Evolutionary conservation across 306 rosid species (phyloP), one percentile per base, ranked within the genome.

Genomic region (Prunus campanulata): DNA sequence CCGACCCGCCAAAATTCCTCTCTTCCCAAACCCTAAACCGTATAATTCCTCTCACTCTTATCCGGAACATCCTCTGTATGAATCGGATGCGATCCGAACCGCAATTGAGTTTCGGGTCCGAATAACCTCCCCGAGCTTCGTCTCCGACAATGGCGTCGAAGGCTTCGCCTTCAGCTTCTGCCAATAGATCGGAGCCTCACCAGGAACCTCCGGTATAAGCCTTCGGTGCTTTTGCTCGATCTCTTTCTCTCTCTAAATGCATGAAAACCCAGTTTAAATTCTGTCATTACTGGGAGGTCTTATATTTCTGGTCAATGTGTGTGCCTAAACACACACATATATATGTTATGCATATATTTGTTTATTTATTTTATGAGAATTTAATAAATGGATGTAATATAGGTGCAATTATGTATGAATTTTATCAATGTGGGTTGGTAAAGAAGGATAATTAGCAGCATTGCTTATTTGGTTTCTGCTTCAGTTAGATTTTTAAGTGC

Each of bases 81-180:
- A 80, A 72, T 80, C 89, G 86, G 90, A 84, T 84, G 92, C 51
- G 83, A 84, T 86, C 84, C 91, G 86, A 75, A 69, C 81, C 76
- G 47, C 64, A 85, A 74, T 81, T 86, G 78, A 71, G 70, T 51
- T 15, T 78, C 81, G 77, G 88, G 78, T 70, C 83, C 66, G 27
- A 57, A 51, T 24, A 78, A 73, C 75, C 84, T 71, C 66, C 83
- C 70, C 65, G 74, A 66, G 74, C 87, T 70, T 80, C 82, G 89
- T 78, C 85, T 1, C 39, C 78, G 74, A 74, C 96, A 85, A 94
- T 94, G 98, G 90, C 91, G 85, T 93, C 98, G 72, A 88, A 82
- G 85, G 85, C 86, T 66, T 83, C 81, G 74, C 87, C 88, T 60
- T 85, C 93, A 2, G 84, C 85, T 11, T 90, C 96, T 5, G 87